phyloP scores from a whole-genome alignment of 164 flowering plant genomes.

The Aristolochia contorta region DNA sequence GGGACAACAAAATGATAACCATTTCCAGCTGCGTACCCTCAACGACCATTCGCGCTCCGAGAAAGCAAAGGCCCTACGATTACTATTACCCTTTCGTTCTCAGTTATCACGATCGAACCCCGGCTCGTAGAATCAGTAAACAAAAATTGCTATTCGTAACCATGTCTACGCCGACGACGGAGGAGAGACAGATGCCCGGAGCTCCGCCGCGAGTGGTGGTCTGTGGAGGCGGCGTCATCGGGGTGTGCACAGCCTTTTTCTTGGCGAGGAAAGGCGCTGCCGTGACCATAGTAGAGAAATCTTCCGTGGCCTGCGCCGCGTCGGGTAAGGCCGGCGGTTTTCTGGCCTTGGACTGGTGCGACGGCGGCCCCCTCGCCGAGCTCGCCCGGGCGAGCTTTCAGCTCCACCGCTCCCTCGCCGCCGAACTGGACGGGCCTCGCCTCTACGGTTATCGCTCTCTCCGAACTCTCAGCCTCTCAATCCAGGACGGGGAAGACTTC shows the following conservation, averaged over 20 bases:
- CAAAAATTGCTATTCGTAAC: no score
- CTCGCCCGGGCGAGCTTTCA: conserved; percentile 88
- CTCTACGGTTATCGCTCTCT: conserved; percentile 77
- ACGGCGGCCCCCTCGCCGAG: conserved; percentile 48
- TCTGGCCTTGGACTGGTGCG: conserved; percentile 95
- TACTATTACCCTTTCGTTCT: no score
- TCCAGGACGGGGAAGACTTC: conserved; percentile 21
- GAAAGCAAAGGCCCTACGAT: no score
- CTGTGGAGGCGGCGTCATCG: conserved; percentile 95
- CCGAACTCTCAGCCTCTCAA: conserved; percentile 50
- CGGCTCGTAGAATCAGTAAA: no score
- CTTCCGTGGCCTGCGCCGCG: conserved; percentile 88
- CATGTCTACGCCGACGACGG: no score
- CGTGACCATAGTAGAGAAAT: conserved; percentile 73
- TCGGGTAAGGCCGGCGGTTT: conserved; percentile 97
- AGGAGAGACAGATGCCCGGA: no score
- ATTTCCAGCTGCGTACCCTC: no score
- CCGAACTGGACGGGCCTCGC: conserved; percentile 57
- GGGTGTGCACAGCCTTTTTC: conserved; percentile 90
- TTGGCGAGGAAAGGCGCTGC: conserved; percentile 52
- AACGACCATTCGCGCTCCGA: no score
- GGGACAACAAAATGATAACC: no score
- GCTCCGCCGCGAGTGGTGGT: conserved; percentile 43
- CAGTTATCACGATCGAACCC: no score
- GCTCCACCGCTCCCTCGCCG: conserved; percentile 75